Base-by-base conservation (phyloP, 208 protist genomes). In the Leishmania turanica region DNA sequence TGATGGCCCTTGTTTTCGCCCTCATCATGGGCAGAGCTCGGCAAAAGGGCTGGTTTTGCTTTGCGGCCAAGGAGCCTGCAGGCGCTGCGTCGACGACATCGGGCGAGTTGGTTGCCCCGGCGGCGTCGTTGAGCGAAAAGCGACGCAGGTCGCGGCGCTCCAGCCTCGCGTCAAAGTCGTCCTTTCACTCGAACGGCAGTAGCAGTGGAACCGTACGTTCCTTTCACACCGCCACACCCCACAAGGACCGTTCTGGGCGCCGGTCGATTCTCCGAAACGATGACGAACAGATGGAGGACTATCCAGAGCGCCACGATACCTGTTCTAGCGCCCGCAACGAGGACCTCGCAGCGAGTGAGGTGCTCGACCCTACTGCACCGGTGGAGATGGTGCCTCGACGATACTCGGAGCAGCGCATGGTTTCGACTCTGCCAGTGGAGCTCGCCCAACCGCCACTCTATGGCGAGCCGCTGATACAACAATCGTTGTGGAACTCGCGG, bases 1-100 rank as follows among this genome's bases (percentile, higher is more conserved):
- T 68, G 24, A 21, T n/a, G 0, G 31, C 2, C 4, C 31, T 84
- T 1, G 49, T 66, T 17, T 27, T 77, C 0, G 58, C 9, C 8
- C 13, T 80, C 3, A 64, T 84, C 34, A 47, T 77, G 9, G 77
- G 69, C 75, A 84, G 76, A 62, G 24, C 74, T 31, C 74, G 69
- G 68, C 62, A n/a, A 31, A 84, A 76, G 34, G 58, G 78, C 42
- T 60, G 78, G 75, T 84, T 75, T 53, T 84, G 81, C 68, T 84
- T 80, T 31, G 69, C 66, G 5, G 24, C 40, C 37, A 69, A 42
- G 5, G 51, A 80, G 58, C 56, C 62, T 49, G 45, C 56, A 6
- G 45, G 37, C 34, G 68, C 24, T 21, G 19, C 60, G 40, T 56
- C 73, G 40, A 31, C 40, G 37, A n/a, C 51, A 0, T 51, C 54